Percentiles rank a stretch among this genome's conserved stretches.
These are phyloP conservation scores for Colletotrichum sp. DNA, from an alignment of 2,329 filamentous ascomycete species.

Conservation along the genomic window DNA sequence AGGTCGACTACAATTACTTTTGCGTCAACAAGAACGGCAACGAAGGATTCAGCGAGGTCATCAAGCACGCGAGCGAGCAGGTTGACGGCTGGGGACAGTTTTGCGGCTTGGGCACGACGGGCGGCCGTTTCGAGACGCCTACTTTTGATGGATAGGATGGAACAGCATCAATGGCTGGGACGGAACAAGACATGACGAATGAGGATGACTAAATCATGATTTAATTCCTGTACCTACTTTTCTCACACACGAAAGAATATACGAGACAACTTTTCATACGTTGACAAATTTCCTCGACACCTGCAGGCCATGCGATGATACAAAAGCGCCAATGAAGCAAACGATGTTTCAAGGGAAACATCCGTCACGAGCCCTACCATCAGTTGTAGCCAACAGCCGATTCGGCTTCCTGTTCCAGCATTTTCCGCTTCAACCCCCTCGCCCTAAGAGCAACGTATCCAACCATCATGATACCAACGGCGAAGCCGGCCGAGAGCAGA, in stretches of 20 bases:
- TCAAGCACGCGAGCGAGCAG: conserved; percentile 35
- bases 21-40: conserved; percentile 29
- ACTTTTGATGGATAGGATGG: conserved; percentile 18
- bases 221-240: neutral
- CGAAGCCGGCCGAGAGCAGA: conserved; percentile 64
- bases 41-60: conserved; percentile 34
- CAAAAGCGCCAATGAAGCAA: neutral
- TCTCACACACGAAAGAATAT: neutral
- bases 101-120: conserved; percentile 24
- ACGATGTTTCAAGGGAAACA: neutral
- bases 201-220: neutral
- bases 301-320: neutral
- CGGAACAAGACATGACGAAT: neutral
- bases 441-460: conserved; percentile 62
- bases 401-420: conserved; percentile 22
- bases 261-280: neutral
- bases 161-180: neutral
- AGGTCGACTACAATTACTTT: conserved; percentile 29
- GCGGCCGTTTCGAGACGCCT: conserved; percentile 27
- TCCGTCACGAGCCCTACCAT: neutral
- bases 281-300: neutral
- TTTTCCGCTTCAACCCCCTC: conserved; percentile 36
- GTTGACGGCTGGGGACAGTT: conserved; percentile 38
- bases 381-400: neutral
- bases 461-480: conserved; percentile 71